Conservation (phyloP, 805 yeast genomes). For the Barnettozyma populi region DNA sequence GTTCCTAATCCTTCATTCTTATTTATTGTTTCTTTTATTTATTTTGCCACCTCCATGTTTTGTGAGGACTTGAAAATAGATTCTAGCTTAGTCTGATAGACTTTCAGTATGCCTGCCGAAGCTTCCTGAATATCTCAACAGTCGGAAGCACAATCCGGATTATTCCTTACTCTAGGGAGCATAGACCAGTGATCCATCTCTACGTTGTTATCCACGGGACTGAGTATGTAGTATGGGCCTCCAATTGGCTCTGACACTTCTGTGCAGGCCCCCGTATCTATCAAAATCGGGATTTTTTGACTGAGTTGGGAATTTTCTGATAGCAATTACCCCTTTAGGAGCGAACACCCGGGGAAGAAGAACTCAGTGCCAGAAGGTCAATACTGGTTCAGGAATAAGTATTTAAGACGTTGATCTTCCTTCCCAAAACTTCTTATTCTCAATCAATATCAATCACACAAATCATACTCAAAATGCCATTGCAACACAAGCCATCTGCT, state of each 20-base stretch:
- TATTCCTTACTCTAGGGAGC: too few species aligned
- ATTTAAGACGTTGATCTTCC: neutral
- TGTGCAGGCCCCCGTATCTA: neutral
- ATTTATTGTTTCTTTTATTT: too few species aligned
- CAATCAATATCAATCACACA: neutral
- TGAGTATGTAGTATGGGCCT: neutral
- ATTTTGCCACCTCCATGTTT: too few species aligned
- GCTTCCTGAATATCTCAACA: too few species aligned
- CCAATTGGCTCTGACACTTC: neutral
- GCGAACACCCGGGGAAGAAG: neutral
- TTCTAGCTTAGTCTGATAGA: too few species aligned
- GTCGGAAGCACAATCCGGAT: too few species aligned
- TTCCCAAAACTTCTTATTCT: neutral
- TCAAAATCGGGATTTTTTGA: neutral
- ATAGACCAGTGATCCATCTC: neutral
- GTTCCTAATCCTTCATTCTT: too few species aligned
- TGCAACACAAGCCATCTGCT: conserved; percentile 46
- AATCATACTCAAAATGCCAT: conserved; percentile 13
- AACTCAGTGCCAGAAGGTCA: neutral
- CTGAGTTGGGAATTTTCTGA: neutral
- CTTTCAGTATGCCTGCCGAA: too few species aligned
- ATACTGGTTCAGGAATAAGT: neutral
- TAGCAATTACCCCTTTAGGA: neutral
- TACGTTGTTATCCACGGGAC: neutral
- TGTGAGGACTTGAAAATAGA: too few species aligned